Conservation (phyloP, 106 monocot species). For the Hemerocallis citrina region DNA sequence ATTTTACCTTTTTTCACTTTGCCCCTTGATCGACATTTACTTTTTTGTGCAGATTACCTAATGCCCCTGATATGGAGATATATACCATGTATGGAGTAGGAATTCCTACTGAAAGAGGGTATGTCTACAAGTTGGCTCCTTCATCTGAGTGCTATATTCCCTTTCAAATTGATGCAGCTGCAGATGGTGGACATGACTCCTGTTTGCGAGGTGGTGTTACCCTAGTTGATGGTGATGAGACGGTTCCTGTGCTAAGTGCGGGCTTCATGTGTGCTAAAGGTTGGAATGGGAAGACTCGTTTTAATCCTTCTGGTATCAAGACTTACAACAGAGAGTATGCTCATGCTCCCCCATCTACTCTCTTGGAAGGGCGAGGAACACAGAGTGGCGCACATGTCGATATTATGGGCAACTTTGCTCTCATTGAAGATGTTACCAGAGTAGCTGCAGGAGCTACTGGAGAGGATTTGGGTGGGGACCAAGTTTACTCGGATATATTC, state of each 20-base stretch:
- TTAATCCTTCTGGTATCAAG: constrained; percentile 84
- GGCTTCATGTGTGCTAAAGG: constrained; percentile 96
- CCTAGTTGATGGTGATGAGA: constrained; percentile 78
- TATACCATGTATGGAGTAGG: constrained; percentile 97
- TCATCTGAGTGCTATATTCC: constrained; percentile 82
- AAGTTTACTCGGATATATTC: constrained; percentile 92
- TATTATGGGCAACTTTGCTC: constrained; percentile 97
- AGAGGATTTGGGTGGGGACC: constrained; percentile 80
- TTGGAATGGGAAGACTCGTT: constrained; percentile 91
- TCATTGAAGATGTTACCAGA: constrained; percentile 94
- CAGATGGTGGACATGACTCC: constrained; percentile 47
- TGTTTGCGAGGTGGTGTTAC: constrained; percentile 82
- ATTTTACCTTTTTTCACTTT: no score
- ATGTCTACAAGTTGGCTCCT: constrained; percentile 80
- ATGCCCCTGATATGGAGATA: constrained; percentile 98
- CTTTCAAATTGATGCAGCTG: constrained; percentile 85
- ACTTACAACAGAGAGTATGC: constrained; percentile 79
- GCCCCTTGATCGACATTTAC: no score
- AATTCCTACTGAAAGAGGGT: constrained; percentile 90
- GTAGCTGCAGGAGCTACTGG: constrained; percentile 92
- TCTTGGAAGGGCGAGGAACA: constrained; percentile 89
- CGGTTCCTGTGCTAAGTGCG: constrained; percentile 90
- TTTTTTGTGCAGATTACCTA: constrained; percentile 54
- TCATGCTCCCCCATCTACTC: constrained; percentile 80
- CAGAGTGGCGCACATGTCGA: constrained; percentile 98